Evolutionary conservation across 768 basidiomycete species (phyloP), one percentile per base, ranked within the genome.

Genomic region (Pulveroboletus sp.): DNA sequence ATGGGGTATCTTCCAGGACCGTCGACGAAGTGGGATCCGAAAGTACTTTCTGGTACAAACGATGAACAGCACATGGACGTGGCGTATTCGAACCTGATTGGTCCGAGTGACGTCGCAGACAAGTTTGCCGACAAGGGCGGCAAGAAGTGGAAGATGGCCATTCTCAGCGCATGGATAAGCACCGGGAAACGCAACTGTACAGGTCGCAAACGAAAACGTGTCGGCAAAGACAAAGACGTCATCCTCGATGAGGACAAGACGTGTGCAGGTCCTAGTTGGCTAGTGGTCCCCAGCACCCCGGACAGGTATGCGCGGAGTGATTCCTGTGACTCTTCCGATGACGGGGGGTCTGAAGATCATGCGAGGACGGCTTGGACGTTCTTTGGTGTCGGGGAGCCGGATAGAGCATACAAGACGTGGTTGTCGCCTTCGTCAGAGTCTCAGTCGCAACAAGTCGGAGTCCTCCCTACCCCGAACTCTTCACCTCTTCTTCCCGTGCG

Each of bases 11-110:
- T 19, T 57, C 70, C 5, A 58, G 62, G 41, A 43, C 73, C 44
- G 7, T 53, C 47, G 37, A 47, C n/a, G 2, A 43, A 50, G 22
- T 54, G 43, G 9, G 41, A 54, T 14, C 20, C n/a, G 19, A 29
- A 32, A 29, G 24, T 1, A 7, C 4, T 40, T 38, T 47, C 47
- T 13, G 19, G 34, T 1, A 41, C 45, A 3, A 43, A 58, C 6
- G 58, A 59, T 8, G 55, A 58, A 0, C 58, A 65, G 2, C 69
- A 69, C 22, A 68, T 67, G 9, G 84, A 86, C 42, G 71, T 79
- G 0, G 73, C 79, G 0, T 58, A 86, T 41, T 77, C 82, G 54
- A 89, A 90, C 55, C 62, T 88, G n/a, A 75, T 86, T 10, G 83
- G 84, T 4, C 73, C 76, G 37, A 62, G 63, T 6, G 77, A 75